Evolutionary conservation across 192 early-diverging fungal species (phyloP).

Genomic region (Gaertneriomyces sp.): DNA sequence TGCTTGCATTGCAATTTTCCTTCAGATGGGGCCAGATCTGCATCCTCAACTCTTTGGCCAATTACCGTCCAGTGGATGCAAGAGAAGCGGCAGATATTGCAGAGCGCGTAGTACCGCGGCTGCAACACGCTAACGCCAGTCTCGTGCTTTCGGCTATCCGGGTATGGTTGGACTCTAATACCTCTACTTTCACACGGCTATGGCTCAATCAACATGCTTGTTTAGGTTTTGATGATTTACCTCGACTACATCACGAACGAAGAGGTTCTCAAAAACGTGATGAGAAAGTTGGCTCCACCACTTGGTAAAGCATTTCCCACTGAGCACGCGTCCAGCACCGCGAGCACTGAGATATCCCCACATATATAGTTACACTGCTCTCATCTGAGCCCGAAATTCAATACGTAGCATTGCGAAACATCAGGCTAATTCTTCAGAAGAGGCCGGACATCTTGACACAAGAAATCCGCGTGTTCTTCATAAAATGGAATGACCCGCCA

Average conservation of each 20-base stretch:
- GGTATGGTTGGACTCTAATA: conserved; percentile 7
- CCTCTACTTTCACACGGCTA: too few species aligned
- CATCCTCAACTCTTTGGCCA: conserved; percentile 69
- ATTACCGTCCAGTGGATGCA: conserved; percentile 69
- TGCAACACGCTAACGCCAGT: conserved; percentile 95
- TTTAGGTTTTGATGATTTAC: conserved; percentile 71
- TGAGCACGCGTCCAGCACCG: not conserved
- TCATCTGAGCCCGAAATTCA: conserved; percentile 88
- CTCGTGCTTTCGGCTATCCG: conserved; percentile 90
- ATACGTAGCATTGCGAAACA: conserved; percentile 95
- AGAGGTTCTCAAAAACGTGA: conserved; percentile 66
- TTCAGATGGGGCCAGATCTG: conserved; percentile 91
- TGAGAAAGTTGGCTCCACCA: conserved; percentile 92
- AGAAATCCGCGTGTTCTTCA: conserved; percentile 96
- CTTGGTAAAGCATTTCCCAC: conserved; percentile 53
- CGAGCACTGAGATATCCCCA: not conserved
- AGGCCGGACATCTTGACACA: conserved; percentile 80
- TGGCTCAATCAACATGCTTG: not conserved
- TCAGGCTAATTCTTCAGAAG: conserved; percentile 90
- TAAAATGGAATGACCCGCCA: conserved; percentile 96
- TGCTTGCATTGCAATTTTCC: not conserved
- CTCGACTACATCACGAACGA: conserved; percentile 67
- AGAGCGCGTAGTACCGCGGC: conserved; percentile 84
- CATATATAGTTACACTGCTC: conserved; percentile 70
- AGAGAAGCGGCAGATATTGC: conserved; percentile 85